Evolutionary conservation across 2,329 filamentous ascomycete species (phyloP).

Genomic region (Aschersonia sp.): DNA sequence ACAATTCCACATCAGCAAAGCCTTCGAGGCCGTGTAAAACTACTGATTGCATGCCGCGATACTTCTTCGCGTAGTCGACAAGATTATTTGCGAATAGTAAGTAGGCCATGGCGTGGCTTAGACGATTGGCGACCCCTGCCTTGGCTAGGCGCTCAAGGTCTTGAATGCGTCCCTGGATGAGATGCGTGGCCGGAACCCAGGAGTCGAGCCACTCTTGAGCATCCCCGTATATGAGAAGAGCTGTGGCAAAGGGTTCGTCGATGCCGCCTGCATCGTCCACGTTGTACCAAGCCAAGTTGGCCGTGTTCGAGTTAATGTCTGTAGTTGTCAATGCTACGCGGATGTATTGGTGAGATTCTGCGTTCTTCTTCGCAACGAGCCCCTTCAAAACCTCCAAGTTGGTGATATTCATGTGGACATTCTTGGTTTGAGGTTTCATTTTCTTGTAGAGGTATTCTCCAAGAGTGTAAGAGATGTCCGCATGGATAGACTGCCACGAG

Average conservation of each 20-base stretch:
- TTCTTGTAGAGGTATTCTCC: conserved; percentile 45
- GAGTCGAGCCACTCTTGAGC: conserved; percentile 34
- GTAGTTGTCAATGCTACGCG: conserved; percentile 16
- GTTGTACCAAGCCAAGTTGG: conserved; percentile 21
- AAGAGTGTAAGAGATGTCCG: conserved; percentile 50
- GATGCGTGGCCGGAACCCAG: conserved; percentile 44
- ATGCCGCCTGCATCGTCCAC: conserved; percentile 3
- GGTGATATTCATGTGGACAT: conserved; percentile 48
- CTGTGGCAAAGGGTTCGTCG: conserved; percentile 6
- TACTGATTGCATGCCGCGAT: conserved; percentile 3
- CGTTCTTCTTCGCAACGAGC: conserved; percentile 11
- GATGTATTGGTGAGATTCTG: conserved; percentile 14
- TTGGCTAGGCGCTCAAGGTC: conserved; percentile 21
- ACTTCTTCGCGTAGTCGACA: conserved; percentile 4
- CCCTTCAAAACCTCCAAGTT: conserved; percentile 50
- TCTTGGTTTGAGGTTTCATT: conserved; percentile 33
- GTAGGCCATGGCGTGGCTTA: conserved; percentile 3
- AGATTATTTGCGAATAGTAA: conserved; percentile 17
- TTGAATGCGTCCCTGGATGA: conserved; percentile 48
- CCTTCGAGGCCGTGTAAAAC: conserved; percentile 1
- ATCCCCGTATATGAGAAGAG: conserved; percentile 28
- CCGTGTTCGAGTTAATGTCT: conserved; percentile 28
- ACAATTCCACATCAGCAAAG: background rate
- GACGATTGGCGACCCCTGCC: conserved; percentile 1
- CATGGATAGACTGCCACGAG: conserved; percentile 18